These are phyloP conservation scores for Canavalia gladiata DNA, from an alignment of 306 rosid species.

Conservation along the genomic window DNA sequence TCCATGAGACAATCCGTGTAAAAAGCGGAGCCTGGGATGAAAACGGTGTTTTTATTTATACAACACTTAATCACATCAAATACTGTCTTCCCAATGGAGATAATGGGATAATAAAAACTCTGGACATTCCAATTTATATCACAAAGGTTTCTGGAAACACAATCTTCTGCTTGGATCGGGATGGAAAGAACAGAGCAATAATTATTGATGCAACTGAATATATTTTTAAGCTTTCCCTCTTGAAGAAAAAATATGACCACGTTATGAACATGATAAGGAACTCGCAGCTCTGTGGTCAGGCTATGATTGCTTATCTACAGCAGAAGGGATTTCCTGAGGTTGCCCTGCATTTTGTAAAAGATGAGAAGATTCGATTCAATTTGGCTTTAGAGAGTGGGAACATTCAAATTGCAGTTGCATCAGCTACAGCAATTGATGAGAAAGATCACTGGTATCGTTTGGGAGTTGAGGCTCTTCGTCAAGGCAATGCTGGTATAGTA, in stretches of 20 bases:
- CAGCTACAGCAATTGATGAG: slow-evolving; percentile 94
- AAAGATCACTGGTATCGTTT: slow-evolving; percentile 95
- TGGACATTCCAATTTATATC: slow-evolving; percentile 91
- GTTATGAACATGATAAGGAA: slow-evolving; percentile 97
- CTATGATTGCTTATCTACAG: slow-evolving; percentile 93
- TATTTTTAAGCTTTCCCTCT: slow-evolving; percentile 81
- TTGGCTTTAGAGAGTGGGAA: slow-evolving; percentile 97
- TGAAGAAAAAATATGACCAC: slow-evolving; percentile 83
- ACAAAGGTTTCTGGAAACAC: slow-evolving; percentile 84
- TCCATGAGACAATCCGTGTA: slow-evolving; percentile 96
- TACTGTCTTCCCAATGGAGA: slow-evolving; percentile 96
- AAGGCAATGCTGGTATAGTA: slow-evolving; percentile 91
- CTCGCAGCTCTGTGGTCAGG: slow-evolving; percentile 97
- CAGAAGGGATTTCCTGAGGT: slow-evolving; percentile 97
- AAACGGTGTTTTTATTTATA: slow-evolving; percentile 90
- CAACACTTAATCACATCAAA: slow-evolving; percentile 89
- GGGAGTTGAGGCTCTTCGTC: slow-evolving; percentile 99
- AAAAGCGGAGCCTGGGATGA: slow-evolving; percentile 99
- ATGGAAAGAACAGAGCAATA: slow-evolving; percentile 81
- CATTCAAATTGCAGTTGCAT: slow-evolving; percentile 91
- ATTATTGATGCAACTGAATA: slow-evolving; percentile 91
- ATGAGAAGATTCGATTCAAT: slow-evolving; percentile 88
- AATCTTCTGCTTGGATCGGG: slow-evolving; percentile 89
- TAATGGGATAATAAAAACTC: slow-evolving; percentile 88
- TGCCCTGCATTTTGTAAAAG: slow-evolving; percentile 96